phyloP scores from a whole-genome alignment of 2,329 filamentous ascomycete genomes.

The Colletotrichum tropicicola region DNA sequence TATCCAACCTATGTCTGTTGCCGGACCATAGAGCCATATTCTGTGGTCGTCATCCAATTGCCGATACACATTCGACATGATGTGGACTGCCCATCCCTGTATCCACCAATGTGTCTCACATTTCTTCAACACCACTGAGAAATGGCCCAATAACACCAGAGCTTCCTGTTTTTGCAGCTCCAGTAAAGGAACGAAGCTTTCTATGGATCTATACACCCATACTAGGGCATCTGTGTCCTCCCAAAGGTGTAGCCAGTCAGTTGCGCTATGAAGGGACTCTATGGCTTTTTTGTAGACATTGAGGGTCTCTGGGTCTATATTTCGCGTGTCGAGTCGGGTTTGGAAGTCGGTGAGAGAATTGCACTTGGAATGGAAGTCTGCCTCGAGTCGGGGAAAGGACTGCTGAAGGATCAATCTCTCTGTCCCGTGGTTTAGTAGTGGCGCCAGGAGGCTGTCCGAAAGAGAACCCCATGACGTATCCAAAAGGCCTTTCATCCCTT shows the following conservation, averaged over 20 bases:
- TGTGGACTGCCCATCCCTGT: conserved; percentile 10
- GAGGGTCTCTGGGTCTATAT: neutral
- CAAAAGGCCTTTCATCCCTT: conserved; percentile 9
- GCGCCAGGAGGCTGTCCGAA: neutral
- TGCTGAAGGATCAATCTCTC: neutral
- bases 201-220: conserved; percentile 13
- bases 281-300: neutral
- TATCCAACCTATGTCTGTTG: conserved; percentile 17
- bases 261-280: neutral
- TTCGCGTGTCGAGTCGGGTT: neutral
- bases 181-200: neutral
- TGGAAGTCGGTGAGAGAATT: neutral
- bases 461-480: neutral
- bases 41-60: conserved; percentile 9
- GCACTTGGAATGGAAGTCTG: neutral
- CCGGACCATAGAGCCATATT: conserved; percentile 10
- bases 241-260: neutral
- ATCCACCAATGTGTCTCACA: conserved; percentile 21
- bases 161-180: neutral
- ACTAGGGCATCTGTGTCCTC: conserved; percentile 2
- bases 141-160: neutral
- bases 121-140: conserved; percentile 1
- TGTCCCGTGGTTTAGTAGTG: neutral
- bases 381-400: no score
- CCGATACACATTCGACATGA: conserved; percentile 8